Conservation (phyloP, 2,329 filamentous ascomycete genomes). For the Dactylonectria macrodidyma region DNA sequence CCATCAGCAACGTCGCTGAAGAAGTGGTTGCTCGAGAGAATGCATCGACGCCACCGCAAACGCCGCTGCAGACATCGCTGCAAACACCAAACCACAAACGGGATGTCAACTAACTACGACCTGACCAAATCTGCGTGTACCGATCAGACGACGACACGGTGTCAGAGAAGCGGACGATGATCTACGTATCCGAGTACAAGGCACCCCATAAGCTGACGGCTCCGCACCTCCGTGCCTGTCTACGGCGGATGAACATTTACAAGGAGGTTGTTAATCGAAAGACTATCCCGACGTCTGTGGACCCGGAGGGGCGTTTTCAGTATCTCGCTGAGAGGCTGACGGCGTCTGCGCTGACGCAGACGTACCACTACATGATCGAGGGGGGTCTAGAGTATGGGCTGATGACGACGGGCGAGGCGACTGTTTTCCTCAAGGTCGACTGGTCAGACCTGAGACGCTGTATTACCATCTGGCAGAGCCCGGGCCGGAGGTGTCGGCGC, state of each 20-base stretch:
- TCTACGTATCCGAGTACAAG: slow-evolving; percentile 62
- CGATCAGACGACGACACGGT: slow-evolving; percentile 28
- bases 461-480: slow-evolving; percentile 26
- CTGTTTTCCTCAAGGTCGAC: slow-evolving; percentile 26
- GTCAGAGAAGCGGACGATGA: slow-evolving; percentile 35
- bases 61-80: too few relatives aligned
- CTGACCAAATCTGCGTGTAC: slow-evolving; percentile 51
- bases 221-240: slow-evolving; percentile 57
- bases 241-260: slow-evolving; percentile 59
- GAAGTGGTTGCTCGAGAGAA: slow-evolving; percentile 45
- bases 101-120: slow-evolving; percentile 45
- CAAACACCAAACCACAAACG: slow-evolving; percentile 34
- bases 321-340: slow-evolving; percentile 56
- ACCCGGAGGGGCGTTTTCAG: slow-evolving; percentile 51
- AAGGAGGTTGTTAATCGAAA: slow-evolving; percentile 53
- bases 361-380: slow-evolving; percentile 65
- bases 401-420: slow-evolving; percentile 42
- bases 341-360: slow-evolving; percentile 61
- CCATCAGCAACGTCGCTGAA: slow-evolving; percentile 45
- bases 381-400: slow-evolving; percentile 60
- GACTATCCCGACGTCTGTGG: slow-evolving; percentile 44
- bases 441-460: slow-evolving; percentile 20
- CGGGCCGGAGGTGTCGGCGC: not conserved
- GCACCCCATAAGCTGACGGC: too few relatives aligned
- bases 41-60: slow-evolving; percentile 37